Conservation (phyloP, 2,329 filamentous ascomycete species). For the Sporothrix brunneoviolacea region DNA sequence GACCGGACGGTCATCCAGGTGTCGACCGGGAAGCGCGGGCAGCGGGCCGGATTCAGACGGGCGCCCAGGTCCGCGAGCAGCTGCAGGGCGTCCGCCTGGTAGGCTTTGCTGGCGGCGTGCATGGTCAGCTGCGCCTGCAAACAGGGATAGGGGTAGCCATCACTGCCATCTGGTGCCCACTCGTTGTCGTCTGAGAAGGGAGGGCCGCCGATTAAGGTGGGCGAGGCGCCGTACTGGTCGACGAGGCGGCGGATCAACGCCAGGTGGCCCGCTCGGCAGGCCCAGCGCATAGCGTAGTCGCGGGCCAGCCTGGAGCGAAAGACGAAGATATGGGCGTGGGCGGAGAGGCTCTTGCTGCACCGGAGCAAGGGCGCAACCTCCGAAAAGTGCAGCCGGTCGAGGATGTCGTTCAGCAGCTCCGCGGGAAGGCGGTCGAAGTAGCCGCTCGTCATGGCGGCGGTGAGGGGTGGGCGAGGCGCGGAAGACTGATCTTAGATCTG, state of each 20-base stretch:
- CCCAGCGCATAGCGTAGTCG: constrained; percentile 2
- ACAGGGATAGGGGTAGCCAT: not conserved
- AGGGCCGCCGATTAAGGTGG: not conserved
- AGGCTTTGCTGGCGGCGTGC: not conserved
- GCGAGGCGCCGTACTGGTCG: not conserved
- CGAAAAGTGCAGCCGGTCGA: not conserved
- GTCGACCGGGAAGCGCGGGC: not conserved
- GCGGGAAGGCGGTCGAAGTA: not conserved
- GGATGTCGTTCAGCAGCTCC: not conserved
- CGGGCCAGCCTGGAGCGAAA: not conserved
- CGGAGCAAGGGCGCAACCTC: not conserved
- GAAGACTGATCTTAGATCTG: too few relatives aligned
- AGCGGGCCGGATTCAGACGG: not conserved
- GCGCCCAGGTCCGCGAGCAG: not conserved
- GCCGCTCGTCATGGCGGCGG: constrained; percentile 1
- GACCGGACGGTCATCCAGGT: too few relatives aligned
- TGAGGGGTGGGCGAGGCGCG: too few relatives aligned
- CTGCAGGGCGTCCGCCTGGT: not conserved
- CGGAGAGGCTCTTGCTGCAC: not conserved
- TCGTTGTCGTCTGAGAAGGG: not conserved
- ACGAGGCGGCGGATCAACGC: constrained; percentile 5
- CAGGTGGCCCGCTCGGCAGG: not conserved
- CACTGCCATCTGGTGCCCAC: not conserved
- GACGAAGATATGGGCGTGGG: not conserved
- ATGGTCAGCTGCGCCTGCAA: not conserved